Conservation (phyloP, 2,329 filamentous ascomycete species). For the Trichoderma lentiforme region DNA sequence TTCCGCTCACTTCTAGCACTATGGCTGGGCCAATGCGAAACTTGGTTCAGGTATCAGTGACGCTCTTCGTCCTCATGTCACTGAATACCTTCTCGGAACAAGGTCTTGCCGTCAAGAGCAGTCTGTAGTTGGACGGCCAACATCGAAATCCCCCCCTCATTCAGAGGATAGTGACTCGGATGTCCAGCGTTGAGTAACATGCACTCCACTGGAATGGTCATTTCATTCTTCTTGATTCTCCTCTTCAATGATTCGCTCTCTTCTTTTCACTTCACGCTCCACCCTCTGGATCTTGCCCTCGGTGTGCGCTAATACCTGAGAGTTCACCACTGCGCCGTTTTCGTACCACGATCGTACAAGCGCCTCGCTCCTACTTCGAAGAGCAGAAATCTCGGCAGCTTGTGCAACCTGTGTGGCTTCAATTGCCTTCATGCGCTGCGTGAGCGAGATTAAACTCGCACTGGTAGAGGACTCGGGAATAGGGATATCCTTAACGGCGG, state of each 20-base stretch:
- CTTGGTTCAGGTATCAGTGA: neutral
- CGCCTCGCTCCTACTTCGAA: slow-evolving; percentile 60
- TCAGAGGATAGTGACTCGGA: neutral
- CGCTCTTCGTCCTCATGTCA: neutral
- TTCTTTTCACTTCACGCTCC: slow-evolving; percentile 63
- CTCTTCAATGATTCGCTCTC: slow-evolving; percentile 57
- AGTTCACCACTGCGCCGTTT: slow-evolving; percentile 63
- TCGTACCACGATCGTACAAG: slow-evolving; percentile 71
- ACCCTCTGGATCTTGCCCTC: slow-evolving; percentile 64
- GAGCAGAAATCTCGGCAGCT: slow-evolving; percentile 58
- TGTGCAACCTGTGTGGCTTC: slow-evolving; percentile 61
- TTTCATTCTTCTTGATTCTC: slow-evolving; percentile 31
- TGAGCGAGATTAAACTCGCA: slow-evolving; percentile 54
- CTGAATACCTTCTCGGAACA: too few species aligned
- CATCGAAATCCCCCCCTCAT: neutral
- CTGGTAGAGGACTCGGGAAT: slow-evolving; percentile 54
- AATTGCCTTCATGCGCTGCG: slow-evolving; percentile 60
- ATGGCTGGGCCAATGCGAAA: neutral
- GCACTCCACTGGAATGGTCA: neutral
- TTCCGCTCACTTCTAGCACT: neutral
- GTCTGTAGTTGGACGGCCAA: neutral
- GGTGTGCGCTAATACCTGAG: slow-evolving; percentile 66
- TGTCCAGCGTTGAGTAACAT: neutral
- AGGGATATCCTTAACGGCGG: slow-evolving; percentile 53
- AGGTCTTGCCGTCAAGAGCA: neutral